Conservation (phyloP, 1,139 yeast species). For the Debaryomyces sp. region DNA sequence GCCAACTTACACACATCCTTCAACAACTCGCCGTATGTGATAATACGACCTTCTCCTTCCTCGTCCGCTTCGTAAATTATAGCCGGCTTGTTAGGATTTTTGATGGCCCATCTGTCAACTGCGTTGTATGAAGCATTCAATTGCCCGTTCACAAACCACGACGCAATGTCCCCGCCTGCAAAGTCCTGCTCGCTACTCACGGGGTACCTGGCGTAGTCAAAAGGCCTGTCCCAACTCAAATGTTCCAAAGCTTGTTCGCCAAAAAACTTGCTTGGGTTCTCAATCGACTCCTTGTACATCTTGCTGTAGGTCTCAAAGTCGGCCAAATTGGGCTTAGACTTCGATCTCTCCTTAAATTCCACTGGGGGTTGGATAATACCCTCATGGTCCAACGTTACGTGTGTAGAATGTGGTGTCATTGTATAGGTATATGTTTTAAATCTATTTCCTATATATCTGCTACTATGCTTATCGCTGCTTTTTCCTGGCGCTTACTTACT, state of each 20-base stretch:
- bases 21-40: constrained; percentile 73
- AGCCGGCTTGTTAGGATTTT: constrained; percentile 73
- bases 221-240: constrained; percentile 66
- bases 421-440: background rate
- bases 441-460: background rate
- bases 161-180: constrained; percentile 65
- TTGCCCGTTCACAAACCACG: constrained; percentile 81
- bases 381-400: constrained; percentile 48
- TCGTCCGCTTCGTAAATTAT: constrained; percentile 82
- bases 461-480: background rate
- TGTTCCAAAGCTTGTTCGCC: constrained; percentile 59
- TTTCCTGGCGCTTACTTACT: background rate
- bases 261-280: constrained; percentile 66
- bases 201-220: constrained; percentile 61
- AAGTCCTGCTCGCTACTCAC: constrained; percentile 52
- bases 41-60: constrained; percentile 60
- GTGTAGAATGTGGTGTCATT: constrained; percentile 13
- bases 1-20: constrained; percentile 71
- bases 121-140: constrained; percentile 77
- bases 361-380: constrained; percentile 51
- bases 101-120: constrained; percentile 78
- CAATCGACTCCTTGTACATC: constrained; percentile 67
- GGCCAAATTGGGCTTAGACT: constrained; percentile 49
- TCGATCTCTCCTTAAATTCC: constrained; percentile 58
- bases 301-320: constrained; percentile 59